Base-by-base conservation (phyloP, 768 basidiomycete species). In the Termitomyces heimii region DNA sequence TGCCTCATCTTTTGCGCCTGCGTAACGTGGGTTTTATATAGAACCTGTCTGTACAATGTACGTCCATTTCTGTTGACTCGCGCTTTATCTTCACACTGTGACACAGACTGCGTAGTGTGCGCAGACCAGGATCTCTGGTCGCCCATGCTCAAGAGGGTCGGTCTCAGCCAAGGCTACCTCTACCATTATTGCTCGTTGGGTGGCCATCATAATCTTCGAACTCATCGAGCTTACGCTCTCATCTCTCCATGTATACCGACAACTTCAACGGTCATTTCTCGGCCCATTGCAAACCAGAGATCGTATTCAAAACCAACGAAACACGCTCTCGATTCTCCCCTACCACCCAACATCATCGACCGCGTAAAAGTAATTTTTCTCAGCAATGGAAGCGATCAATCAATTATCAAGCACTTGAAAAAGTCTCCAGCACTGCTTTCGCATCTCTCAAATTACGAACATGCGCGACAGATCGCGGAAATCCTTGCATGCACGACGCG, bases 61-160 rank as follows among this genome's bases (percentile, higher is more conserved):
- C 37, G 63, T 45, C 29, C 14, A 35, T 34, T 4, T 37, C 16
- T 47, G 29, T 42, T n/a, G 13, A 24, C 2, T 47, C 42, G 5
- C 6, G 18, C 0, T 4, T 24, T 34, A n/a, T 5, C 18, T 12
- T 37, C 37, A 56, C 24, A 34, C 4, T 37, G 16, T 12, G 22
- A 13, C 51, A 57, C 54, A 60, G 56, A 45, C 48, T 53, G 55
- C 52, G 49, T 44, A 24, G 26, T 35, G 58, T 60, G 47, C 55
- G 34, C 53, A 61, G 62, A 61, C 52, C 62, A 70, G 70, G 66
- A 68, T 64, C 52, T 66, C 77, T 77, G 77, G 76, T 79, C 82
- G 84, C 84, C 82, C 82, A 89, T 89, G 86, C 85, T 84, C 73
- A 82, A 80, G 82, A 81, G 80, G 74, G 78, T 74, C 67, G 70